Percentiles rank a stretch among this genome's conserved stretches.
Evolutionary conservation across 495 filamentous ascomycete species (phyloP).

Genomic region (Aspergillus taichungensis): DNA sequence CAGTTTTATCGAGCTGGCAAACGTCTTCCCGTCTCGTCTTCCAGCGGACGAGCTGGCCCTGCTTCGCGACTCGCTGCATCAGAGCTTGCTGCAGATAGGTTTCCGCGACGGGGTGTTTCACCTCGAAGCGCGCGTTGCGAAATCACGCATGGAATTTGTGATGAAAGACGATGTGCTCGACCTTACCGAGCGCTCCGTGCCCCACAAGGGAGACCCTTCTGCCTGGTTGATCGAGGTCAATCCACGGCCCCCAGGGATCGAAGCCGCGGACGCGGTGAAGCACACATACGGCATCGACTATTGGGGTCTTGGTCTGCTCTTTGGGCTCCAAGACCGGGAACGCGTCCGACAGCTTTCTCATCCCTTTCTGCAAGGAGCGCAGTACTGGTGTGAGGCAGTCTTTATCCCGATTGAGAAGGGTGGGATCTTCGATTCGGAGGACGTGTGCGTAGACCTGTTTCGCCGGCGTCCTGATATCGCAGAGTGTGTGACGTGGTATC

Average conservation of each 20-base stretch:
- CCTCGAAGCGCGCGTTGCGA: constrained; percentile 23
- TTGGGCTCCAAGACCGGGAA: constrained; percentile 1
- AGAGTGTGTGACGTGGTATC: constrained; percentile 5
- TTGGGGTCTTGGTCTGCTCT: constrained; percentile 24
- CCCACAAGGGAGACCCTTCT: not conserved
- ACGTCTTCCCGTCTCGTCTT: not conserved
- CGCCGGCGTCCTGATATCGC: constrained; percentile 22
- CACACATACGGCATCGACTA: constrained; percentile 36
- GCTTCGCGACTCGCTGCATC: not conserved
- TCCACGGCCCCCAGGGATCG: not conserved
- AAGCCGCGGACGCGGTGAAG: constrained; percentile 13
- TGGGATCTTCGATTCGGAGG: constrained; percentile 30
- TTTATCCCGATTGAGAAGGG: constrained; percentile 5
- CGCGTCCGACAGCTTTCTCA: not conserved
- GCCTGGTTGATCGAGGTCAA: constrained; percentile 7
- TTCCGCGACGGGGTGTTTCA: constrained; percentile 29
- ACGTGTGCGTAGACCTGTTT: constrained; percentile 26
- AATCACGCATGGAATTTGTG: constrained; percentile 20
- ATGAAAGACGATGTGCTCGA: constrained; percentile 5
- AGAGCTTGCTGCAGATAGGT: constrained; percentile 8
- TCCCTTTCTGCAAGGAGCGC: constrained; percentile 1
- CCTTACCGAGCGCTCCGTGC: not conserved
- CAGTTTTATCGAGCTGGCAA: not conserved
- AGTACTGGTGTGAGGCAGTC: not conserved
- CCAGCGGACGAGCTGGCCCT: not conserved